Percentiles rank a stretch among this genome's conserved stretches.
Evolutionary conservation across 2,329 filamentous ascomycete genomes (phyloP).

Genomic region (Alternaria triticimaculans): DNA sequence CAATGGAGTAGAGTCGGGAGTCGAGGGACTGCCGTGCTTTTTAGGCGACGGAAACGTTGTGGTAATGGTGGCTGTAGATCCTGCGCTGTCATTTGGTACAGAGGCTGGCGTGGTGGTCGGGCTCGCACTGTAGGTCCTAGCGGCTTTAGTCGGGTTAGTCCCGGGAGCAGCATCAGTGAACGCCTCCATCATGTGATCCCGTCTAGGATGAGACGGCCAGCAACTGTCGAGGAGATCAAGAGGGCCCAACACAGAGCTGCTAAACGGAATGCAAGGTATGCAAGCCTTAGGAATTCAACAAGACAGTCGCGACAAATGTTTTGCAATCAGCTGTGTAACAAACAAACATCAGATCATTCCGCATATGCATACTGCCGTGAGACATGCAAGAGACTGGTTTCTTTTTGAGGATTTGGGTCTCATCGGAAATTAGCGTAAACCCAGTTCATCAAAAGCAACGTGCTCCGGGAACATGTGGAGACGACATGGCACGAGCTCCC

Average conservation of each 20-base stretch:
- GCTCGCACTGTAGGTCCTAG: slow-evolving; percentile 4
- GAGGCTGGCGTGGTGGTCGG: slow-evolving; percentile 6
- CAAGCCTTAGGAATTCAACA: not conserved
- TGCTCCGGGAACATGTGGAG: slow-evolving; percentile 2
- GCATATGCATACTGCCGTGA: slow-evolving; percentile 27
- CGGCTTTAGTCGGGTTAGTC: not conserved
- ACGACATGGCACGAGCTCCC: not conserved
- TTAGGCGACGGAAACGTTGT: slow-evolving; percentile 5
- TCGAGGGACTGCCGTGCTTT: slow-evolving; percentile 3
- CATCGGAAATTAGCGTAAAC: slow-evolving; percentile 1
- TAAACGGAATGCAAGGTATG: not conserved
- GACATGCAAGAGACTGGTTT: slow-evolving; percentile 20
- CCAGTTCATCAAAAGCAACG: slow-evolving; percentile 2
- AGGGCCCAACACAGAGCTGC: not conserved
- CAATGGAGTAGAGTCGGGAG: slow-evolving; percentile 12
- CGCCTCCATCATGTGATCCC: slow-evolving; percentile 16
- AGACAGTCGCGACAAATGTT: slow-evolving; percentile 16
- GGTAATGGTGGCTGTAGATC: slow-evolving; percentile 10
- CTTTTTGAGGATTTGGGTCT: slow-evolving; percentile 1
- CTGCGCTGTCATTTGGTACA: slow-evolving; percentile 9
- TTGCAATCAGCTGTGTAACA: slow-evolving; percentile 33
- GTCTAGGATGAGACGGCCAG: not conserved
- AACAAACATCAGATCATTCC: slow-evolving; percentile 25
- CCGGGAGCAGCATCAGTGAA: slow-evolving; percentile 9
- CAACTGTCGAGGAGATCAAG: not conserved